A percentile compares a stretch with the other conserved stretches of the same genome.
These are phyloP conservation scores for Boletus pseudo-olivaceus DNA, from an alignment of 768 basidiomycete genomes.

Conservation along the genomic window DNA sequence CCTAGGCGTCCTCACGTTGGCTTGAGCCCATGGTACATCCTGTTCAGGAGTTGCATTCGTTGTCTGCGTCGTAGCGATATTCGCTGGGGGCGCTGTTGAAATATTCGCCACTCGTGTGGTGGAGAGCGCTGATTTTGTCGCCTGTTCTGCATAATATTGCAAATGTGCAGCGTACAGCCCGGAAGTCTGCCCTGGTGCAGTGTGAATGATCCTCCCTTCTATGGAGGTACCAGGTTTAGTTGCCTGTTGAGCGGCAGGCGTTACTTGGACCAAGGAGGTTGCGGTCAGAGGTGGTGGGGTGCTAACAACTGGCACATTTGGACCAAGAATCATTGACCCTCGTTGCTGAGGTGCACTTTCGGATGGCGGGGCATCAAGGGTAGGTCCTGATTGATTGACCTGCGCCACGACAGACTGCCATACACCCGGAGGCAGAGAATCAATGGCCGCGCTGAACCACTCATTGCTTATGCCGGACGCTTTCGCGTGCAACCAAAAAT, in stretches of 20 bases:
- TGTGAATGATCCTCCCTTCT: neutral
- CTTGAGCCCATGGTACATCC: neutral
- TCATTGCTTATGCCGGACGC: constrained; percentile 16
- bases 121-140: constrained; percentile 5
- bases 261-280: neutral
- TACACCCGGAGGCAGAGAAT: constrained; percentile 15
- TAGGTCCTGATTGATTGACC: neutral
- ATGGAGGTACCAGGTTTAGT: neutral
- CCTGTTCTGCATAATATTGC: constrained; percentile 23
- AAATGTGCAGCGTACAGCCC: constrained; percentile 11
- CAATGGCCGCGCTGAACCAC: constrained; percentile 17
- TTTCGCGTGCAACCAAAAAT: constrained; percentile 13
- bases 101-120: neutral
- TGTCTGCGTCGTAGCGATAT: neutral
- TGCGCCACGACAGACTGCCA: constrained; percentile 11
- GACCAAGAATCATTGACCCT: neutral
- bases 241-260: neutral
- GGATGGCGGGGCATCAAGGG: neutral
- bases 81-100: neutral
- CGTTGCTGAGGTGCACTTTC: neutral
- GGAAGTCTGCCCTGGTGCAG: neutral
- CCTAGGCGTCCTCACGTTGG: constrained; percentile 26
- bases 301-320: neutral
- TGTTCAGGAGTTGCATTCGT: constrained; percentile 7
- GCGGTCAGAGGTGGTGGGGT: neutral